Evolutionary conservation across 1,284 basidiomycete genomes (phyloP), one percentile per base, ranked within the genome.

Genomic region (Ustilago curta): DNA sequence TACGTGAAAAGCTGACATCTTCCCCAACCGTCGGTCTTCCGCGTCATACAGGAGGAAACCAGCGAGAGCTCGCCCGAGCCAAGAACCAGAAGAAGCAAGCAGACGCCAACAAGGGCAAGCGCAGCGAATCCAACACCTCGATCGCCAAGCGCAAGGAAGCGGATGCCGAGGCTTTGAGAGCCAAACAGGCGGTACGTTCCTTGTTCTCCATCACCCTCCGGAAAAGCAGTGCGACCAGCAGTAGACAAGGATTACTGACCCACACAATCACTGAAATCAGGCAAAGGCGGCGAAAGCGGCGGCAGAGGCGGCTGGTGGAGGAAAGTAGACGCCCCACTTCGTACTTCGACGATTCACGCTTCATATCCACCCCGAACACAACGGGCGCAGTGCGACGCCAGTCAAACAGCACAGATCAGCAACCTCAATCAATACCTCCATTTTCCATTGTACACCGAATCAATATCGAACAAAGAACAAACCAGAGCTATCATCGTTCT

Each of bases 1-100:
- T 9, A 12, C n/a, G 29, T 18, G n/a, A 14, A 12, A 7, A 19
- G 18, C 47, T 48, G 47, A 48, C 29, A 5, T 3, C 19, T 5
- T 19, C 19, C 18, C 7, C 8, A 8, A 9, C 31, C 8, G 6
- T 32, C 2, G 8, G 31, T 32, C 31, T 27, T 14, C 4, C 6
- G 16, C n/a, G 8, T n/a, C 16, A 29, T 53, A 8, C 59, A 79
- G 78, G 83, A 47, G 83, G 83, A 8, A 85, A 85, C 53, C 82
- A 83, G 61, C 68, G 83, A 45, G 83, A 85, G 37, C 43, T 79
- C 53, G 83, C 79, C 6, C 80, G 83, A 29, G 81, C 79, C 45
- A 85, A 84, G 66, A 79, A 79, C 53, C 76, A 79, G 21, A 85
- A 85, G 58, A 85, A 85, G 76, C 75, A 65, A 50, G 81, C 76